Base-by-base conservation (phyloP, 345 rosid genomes). In the Pugionium dolabratum region DNA sequence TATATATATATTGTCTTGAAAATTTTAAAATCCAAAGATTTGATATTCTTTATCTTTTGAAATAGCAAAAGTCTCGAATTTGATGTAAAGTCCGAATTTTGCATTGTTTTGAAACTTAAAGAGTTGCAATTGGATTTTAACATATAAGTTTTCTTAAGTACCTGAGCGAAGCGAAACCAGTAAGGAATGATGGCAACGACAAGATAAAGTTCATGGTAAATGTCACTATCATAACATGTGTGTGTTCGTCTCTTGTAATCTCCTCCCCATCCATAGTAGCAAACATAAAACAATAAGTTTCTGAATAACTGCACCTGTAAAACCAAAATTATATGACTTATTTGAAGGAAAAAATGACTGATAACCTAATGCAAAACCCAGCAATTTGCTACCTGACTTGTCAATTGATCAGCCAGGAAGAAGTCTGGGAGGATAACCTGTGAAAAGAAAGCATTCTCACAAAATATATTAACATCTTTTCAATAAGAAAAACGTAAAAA, bases 361-460 rank as follows among this genome's bases (percentile, higher is more conserved):
- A 53, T 53, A 45, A 36, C 41, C n/a, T 1, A 62, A 53, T 51
- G 34, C 9, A 32, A 54, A 45, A 54, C 58, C 28, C 8, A 18
- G 2, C 4, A 59, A 33, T 10, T 51, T 4, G 1, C 65, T 76
- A 86, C 96, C 85, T 90, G 97, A 79, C 86, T 84, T 4, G 97
- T 91, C 18, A 91, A 70, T 35, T 91, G 97, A 76, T 91, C 93
- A n/a, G 86, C 93, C 54, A 90, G 76, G 82, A 90, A 86, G 79
- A 88, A 90, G 72, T 90, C 97, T 26, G 89, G 85, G 25, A 90
- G 84, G n/a, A 80, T 79, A 69, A 90, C 88, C 97, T 90, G 54
- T 60, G 32, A 9, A 59, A 4, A 9, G 25, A 56, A 34, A 35
- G 35, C 9, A 65, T 7, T 35, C 31, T 29, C 10, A 52, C 3